Evolutionary conservation across 805 yeast species (phyloP).

Genomic region (Saturnispora quitensis): DNA sequence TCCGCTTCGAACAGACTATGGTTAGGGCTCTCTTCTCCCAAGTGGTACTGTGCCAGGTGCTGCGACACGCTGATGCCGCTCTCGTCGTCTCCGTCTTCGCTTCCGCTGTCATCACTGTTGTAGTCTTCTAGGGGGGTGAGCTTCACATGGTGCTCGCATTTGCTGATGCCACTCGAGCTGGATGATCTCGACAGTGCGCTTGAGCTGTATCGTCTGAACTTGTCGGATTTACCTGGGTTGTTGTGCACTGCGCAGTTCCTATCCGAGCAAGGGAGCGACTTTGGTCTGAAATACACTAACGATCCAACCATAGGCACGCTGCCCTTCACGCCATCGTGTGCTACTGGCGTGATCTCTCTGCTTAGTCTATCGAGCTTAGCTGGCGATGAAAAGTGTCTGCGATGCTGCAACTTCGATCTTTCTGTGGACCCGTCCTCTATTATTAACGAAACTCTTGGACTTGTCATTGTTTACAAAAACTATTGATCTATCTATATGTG

Average conservation of each 20-base stretch:
- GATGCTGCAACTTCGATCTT: not conserved
- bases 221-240: not conserved
- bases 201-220: not conserved
- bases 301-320: slow-evolving; percentile 25
- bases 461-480: not conserved
- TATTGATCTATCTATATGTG: not conserved
- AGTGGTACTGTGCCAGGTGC: not conserved
- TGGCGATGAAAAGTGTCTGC: not conserved
- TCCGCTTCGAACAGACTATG: not conserved
- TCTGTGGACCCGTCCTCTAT: not conserved
- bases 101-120: not conserved
- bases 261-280: slow-evolving; percentile 4
- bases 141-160: not conserved
- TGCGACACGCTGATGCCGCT: not conserved
- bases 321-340: slow-evolving; percentile 9
- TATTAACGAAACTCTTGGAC: slow-evolving; percentile 2
- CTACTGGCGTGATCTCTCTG: not conserved
- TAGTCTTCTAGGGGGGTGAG: not conserved
- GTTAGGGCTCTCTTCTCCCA: not conserved
- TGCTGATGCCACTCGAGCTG: not conserved
- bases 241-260: slow-evolving; percentile 2
- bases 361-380: not conserved
- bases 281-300: slow-evolving; percentile 18
- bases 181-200: not conserved
- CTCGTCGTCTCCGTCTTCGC: not conserved